Evolutionary conservation across 2,329 filamentous ascomycete genomes (phyloP), one percentile per base, ranked within the genome.

Genomic region (Aspergillus carbonarius): DNA sequence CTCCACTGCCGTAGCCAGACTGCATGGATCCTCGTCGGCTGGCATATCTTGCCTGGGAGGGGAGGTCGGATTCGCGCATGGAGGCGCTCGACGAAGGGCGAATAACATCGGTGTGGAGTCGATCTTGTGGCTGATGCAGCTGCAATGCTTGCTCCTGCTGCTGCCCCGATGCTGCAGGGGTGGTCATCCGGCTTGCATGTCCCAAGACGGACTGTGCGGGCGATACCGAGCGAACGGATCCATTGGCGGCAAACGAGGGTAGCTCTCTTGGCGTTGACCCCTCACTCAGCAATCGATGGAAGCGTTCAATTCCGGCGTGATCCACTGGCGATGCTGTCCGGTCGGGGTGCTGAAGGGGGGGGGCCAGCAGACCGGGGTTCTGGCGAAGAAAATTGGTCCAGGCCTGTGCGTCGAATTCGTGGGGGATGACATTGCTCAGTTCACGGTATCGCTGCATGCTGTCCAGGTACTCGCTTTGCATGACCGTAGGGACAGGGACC

Each of bases 341-440:
- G 18, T 72, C 71, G 9, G 66, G 48, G 51, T 65, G 58, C 23
- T 72, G 69, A 17, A 60, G 60, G 55, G 66, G 67, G 34, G 64
- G 56, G 13, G 70, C 65, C 42, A 75, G 59, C 37, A 78, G 68
- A 53, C 73, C 77, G 3, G 87, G 87, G 68, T 91, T 91, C 54
- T 87, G 85, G 69, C 91, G 88, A 12, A 93, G 75, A 57, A 95
- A 91, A 5, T 85, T 84, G 58, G 85, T 87, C 93, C 92, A 96
- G 63, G 93, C 89, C 42, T 85, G 85, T 25, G 84, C 83, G 69
- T 96, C 90, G 66, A 88, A 85, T 20, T 82, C 83, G 62, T 81
- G 79, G 3, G 85, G 83, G 60, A 84, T 81, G 27, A 81, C 74
- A 62, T 82, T 82, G 72, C 82, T 87, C 56, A 85, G 68, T 63